Evolutionary conservation across 2,329 filamentous ascomycete genomes (phyloP), one percentile per base, ranked within the genome.

Genomic region (Penicillium vulpinum): DNA sequence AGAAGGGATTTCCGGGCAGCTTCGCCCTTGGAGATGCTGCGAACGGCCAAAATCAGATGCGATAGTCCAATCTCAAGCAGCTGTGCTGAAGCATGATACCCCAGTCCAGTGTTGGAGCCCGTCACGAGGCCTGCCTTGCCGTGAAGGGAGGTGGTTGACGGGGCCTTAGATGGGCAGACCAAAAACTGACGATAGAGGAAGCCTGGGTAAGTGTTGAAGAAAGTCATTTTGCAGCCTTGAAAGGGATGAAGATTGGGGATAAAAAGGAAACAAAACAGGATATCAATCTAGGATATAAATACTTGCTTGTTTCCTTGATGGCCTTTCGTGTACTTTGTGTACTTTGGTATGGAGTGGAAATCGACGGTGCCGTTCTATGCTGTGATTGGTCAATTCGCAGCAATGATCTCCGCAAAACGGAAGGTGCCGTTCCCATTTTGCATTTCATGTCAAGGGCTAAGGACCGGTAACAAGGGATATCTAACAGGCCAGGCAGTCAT

Each of bases 51-150:
- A 53, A 82, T 79, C 26, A 82, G 68, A 26, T 72, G 75, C 1
- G 67, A 67, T 13, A 75, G 74, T 5, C 73, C 70, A 6, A 80
- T 70, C 0, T 66, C 62, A 0, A 75, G 72, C 40, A 79, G 72
- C 58, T 81, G 78, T 1, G 70, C 69, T 1, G 76, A 74, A 6
- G 79, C 75, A 66, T 82, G 78, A 43, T 75, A 70, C 15, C 80
- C 80, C 0, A 82, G 72, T 3, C 79, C 80, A 7, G 71, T 67
- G 53, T 82, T 82, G 3, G 77, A 73, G 40, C 80, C 80, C 0
- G 80, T 83, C 5, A 83, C 75, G 29, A 83, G 76, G 53, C 80
- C 67, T 5, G 69, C 77, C 40, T 75, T 70, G 18, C 73, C 77
- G 9, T 60, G 60, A 28, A 71, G 75, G 15, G 72, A 69, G 29